phyloP scores from a whole-genome alignment of 148 eudicot genomes.

The Oxyria digyna region DNA sequence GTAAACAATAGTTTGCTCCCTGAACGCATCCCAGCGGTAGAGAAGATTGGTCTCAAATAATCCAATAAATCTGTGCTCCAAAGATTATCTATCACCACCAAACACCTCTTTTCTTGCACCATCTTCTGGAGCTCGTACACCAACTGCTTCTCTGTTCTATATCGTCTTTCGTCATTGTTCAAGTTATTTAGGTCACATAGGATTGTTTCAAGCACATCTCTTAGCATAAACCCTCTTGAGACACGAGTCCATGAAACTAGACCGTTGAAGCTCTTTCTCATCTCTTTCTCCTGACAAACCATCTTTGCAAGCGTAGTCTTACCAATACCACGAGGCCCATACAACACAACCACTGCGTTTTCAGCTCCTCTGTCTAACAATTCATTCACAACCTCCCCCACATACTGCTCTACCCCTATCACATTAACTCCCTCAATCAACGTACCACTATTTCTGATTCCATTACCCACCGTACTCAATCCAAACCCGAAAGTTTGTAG shows the following conservation, averaged over 20 bases:
- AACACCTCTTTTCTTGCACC: not conserved
- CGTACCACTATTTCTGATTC: not conserved
- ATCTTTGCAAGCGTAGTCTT: not conserved
- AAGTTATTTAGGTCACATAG: not conserved
- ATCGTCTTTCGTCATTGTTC: not conserved
- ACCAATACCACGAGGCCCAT: not conserved
- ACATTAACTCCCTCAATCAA: not conserved
- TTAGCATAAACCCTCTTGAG: not conserved
- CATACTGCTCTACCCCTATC: not conserved
- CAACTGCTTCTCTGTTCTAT: not conserved
- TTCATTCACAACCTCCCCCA: not conserved
- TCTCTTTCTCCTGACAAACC: not conserved
- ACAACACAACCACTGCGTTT: not conserved
- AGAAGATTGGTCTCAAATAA: not conserved
- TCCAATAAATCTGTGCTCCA: not conserved
- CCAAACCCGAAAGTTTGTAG: not conserved
- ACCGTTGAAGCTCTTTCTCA: not conserved
- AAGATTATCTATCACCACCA: not conserved
- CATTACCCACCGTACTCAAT: not conserved
- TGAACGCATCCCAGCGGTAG: not conserved
- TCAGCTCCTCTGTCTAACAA: not conserved
- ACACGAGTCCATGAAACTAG: not conserved
- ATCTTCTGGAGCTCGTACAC: not conserved
- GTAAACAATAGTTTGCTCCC: not conserved
- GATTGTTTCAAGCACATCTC: not conserved